phyloP scores from a whole-genome alignment of 2,329 filamentous ascomycete genomes.

The Coniosporium tulheliwenetii region DNA sequence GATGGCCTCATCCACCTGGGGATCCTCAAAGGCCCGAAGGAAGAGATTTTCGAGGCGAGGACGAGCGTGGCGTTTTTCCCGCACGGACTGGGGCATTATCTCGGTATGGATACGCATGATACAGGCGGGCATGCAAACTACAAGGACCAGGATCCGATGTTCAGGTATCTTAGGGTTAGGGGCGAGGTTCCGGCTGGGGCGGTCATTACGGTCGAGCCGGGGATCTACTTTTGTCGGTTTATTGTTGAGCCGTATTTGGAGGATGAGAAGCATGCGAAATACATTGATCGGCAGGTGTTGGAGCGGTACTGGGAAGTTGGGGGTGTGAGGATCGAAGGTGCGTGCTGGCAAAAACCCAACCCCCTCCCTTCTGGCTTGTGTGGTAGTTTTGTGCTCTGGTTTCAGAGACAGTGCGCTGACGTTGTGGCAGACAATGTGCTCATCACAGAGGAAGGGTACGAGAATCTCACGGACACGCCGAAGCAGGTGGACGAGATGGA shows the following conservation, averaged over 20 bases:
- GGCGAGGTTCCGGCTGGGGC: constrained; percentile 59
- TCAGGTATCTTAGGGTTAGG: constrained; percentile 71
- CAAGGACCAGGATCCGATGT: constrained; percentile 64
- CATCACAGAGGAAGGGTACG: constrained; percentile 60
- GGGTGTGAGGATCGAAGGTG: constrained; percentile 71
- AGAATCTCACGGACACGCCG: constrained; percentile 69
- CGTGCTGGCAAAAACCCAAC: too few species aligned
- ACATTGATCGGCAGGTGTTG: constrained; percentile 49
- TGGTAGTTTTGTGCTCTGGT: constrained; percentile 1
- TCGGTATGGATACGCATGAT: constrained; percentile 38
- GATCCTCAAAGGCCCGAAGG: constrained; percentile 48
- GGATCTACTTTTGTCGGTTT: constrained; percentile 62
- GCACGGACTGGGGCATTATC: constrained; percentile 34
- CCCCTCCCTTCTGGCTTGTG: background rate
- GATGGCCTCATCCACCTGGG: constrained; percentile 62
- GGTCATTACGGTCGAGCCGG: constrained; percentile 90
- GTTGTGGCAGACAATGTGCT: constrained; percentile 52
- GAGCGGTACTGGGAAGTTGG: constrained; percentile 63
- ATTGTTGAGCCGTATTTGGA: constrained; percentile 58
- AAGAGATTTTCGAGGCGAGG: constrained; percentile 27
- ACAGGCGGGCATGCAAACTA: constrained; percentile 33
- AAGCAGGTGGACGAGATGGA: constrained; percentile 57
- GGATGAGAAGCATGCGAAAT: constrained; percentile 41
- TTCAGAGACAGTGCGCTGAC: background rate
- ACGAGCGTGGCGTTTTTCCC: constrained; percentile 34